These are phyloP conservation scores for Noccaea bulbosa DNA, from an alignment of 345 rosid genomes.

Conservation along the genomic window DNA sequence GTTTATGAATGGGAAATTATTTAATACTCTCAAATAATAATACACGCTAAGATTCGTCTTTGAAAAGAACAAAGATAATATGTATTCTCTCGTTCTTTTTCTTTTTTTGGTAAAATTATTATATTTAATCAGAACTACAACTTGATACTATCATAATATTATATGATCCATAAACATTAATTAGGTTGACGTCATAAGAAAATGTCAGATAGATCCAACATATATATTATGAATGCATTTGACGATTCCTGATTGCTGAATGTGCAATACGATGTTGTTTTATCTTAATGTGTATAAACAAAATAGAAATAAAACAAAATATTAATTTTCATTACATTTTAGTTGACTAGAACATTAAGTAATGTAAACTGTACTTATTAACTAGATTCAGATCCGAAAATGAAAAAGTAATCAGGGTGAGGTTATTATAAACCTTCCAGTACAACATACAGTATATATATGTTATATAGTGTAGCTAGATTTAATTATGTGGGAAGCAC, in stretches of 20 bases:
- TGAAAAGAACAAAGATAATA: neutral
- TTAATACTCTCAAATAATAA: neutral
- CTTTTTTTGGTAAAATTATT: neutral
- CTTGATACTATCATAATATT: slow-evolving; percentile 7
- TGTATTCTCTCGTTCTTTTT: neutral
- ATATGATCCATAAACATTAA: slow-evolving; percentile 18
- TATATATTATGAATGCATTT: slow-evolving; percentile 10
- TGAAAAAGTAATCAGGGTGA: neutral
- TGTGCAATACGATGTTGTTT: slow-evolving; percentile 37
- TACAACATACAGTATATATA: neutral
- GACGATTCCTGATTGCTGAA: slow-evolving; percentile 30
- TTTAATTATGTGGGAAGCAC: slow-evolving; percentile 44
- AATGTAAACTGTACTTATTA: neutral
- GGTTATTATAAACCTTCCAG: slow-evolving; percentile 13
- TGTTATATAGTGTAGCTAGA: slow-evolving; percentile 9
- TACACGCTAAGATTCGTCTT: neutral
- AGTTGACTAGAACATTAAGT: slow-evolving; percentile 12
- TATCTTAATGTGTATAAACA: neutral
- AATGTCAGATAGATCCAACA: slow-evolving; percentile 25
- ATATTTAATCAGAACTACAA: neutral
- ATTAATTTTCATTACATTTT: neutral
- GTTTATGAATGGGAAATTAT: neutral
- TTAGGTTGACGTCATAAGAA: slow-evolving; percentile 24
- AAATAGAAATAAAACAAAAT: slow-evolving; percentile 1
- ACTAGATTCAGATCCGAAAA: neutral